Base-by-base conservation (phyloP, 306 rosid species). In the Quercus mongolica region DNA sequence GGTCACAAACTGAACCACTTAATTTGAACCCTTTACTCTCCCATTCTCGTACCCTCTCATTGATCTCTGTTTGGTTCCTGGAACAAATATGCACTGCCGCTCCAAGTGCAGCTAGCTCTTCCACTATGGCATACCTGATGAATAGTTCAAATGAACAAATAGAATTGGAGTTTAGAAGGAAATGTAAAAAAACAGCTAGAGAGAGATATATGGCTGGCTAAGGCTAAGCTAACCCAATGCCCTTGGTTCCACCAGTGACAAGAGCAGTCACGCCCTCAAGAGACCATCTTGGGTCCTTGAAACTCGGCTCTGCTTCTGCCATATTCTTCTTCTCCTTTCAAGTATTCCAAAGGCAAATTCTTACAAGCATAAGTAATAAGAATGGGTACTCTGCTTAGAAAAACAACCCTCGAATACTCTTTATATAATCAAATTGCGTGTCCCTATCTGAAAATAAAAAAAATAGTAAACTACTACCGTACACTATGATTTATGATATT, bases 191-290 rank as follows among this genome's bases (percentile, higher is more conserved):
- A 65, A 26, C 26, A 26, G 11, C 18, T 5, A 2, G 26, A 74
- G 25, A 30, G 25, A 18, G 28, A 30, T 30, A n/a, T 6, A 15
- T 63, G 71, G 25, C n/a, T 5, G 64, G 33, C n/a, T 19, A 67
- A 8, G 64, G 33, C n/a, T 19, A 67, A 8, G 51, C 80, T 21
- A 12, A 86, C 87, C 89, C 92, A 18, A 86, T 86, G 76, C 90
- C 92, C 56, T 76, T 81, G 33, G 85, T 83, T 67, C 92, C 90
- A 7, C 90, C 90, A 2, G 90, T 86, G 17, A 88, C 87, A 19
- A 88, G 87, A 57, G 90, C 85, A 2, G 87, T 88, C 85, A 65
- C 76, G 5, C 92, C 90, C 59, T 86, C 73, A 13, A 89, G 90
- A 49, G 90, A 86, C 88, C 92, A 89, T 78, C 88, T 80, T 56